Base-by-base conservation (phyloP, 1,284 basidiomycete genomes). In the Mycena citricolor region DNA sequence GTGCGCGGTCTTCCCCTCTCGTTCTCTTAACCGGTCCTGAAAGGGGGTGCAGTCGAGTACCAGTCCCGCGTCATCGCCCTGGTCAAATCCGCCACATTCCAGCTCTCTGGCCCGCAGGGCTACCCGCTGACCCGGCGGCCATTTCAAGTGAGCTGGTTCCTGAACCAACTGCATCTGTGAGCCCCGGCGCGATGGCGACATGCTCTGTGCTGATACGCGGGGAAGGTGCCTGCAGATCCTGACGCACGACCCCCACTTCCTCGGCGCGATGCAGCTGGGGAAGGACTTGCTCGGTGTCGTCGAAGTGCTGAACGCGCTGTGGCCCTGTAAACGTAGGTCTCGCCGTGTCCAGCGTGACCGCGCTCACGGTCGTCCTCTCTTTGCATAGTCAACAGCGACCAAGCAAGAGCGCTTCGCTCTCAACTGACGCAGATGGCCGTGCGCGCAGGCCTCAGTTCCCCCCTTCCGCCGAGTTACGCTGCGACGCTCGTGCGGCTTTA, bases 91-190 rank as follows among this genome's bases (percentile, higher is more conserved):
- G 67, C 77, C 21, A 69, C 83, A 14, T 47, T 47, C 22, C 51
- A 52, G 16, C 34, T 42, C 5, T 25, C 36, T 34, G 39, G 44
- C 25, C 47, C 26, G 8, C 52, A 47, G 12, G 48, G 41, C 5
- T 30, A 47, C 22, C 44, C 37, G 39, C 24, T 54, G 2, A 47
- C 52, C 13, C 47, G 48, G 8, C 47, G 48, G 10, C 86, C 86
- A 0, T 86, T 79, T 61, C 76, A 83, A 56, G 74, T 81, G 39
- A 72, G 74, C 39, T 89, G 86, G 86, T 86, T 86, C 56, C 67
- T 76, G 31, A 78, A 74, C 46, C 83, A 84, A 52, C 66, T 85
- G 8, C n/a, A n/a, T n/a, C n/a, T n/a, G n/a, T n/a, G n/a, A n/a
- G n/a, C n/a, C n/a, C n/a, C n/a, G n/a, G n/a, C n/a, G n/a, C n/a